Evolutionary conservation across 139 green algal genomes (phyloP), one percentile per base, ranked within the genome.

Genomic region (Asterochloris erici): DNA sequence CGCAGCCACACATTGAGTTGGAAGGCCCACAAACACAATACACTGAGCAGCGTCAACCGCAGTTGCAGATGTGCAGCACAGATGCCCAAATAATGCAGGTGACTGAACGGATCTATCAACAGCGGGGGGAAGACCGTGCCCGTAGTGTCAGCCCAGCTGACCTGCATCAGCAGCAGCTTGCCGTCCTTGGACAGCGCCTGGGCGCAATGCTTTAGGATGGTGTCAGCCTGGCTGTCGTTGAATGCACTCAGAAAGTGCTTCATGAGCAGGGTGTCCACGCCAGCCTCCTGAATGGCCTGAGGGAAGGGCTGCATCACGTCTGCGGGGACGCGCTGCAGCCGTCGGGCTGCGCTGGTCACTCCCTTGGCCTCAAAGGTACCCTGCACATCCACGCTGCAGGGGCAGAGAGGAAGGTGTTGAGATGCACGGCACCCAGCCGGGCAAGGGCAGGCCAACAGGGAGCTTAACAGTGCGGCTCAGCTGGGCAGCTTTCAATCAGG

Each of bases 161-260:
- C 83, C 83, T 86, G 83, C 1, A 87, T 66, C 64, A 87, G 74
- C 73, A 87, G 66, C 14, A 87, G 79, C 28, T 84, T 81, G 79
- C 78, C 79, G 10, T 69, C 10, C 10, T 68, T 29, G 6, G 73
- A 27, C 63, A 84, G 64, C 19, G 82, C 79, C 63, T 82, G 29
- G 1, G n/a, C 70, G 79, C 79, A 84, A 64, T 87, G 83, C 74
- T 87, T 87, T 0, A 87, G 47, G 47, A 87, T 87, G 24, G 78
- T 6, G 19, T 68, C 24, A 12, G 83, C 83, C 17, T 87, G 79
- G 11, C 63, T 78, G 28, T 87, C 79, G 9, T 63, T 79, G 79
- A 87, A 87, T 0, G 73, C 83, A 12, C 73, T 82, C 79, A 87
- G 79, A 73, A 87, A 87, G 47, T 87, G 83, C 73, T 87, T 87